These are phyloP conservation scores for Yamadazyma siamensis DNA, from an alignment of 1,139 yeast genomes.

Conservation along the genomic window DNA sequence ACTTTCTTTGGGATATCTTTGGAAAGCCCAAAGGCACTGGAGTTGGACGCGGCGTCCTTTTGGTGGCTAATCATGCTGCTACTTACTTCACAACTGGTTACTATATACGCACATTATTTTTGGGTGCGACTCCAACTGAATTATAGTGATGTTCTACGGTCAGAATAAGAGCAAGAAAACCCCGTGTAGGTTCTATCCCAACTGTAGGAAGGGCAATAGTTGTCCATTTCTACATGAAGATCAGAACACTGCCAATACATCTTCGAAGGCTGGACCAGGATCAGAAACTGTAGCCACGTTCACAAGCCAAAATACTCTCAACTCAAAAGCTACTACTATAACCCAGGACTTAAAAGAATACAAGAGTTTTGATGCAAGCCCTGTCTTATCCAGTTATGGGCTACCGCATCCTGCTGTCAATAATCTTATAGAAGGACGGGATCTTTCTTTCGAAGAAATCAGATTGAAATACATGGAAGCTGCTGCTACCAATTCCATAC, in stretches of 20 bases:
- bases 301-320: slow-evolving; percentile 10
- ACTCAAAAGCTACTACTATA: slow-evolving; percentile 10
- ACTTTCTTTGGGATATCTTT: slow-evolving; percentile 63
- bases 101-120: too few species aligned
- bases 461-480: slow-evolving; percentile 49
- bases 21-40: slow-evolving; percentile 70
- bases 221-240: slow-evolving; percentile 15
- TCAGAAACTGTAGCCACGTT: slow-evolving; percentile 11
- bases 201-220: slow-evolving; percentile 14
- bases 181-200: slow-evolving; percentile 15
- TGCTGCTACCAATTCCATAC: slow-evolving; percentile 27
- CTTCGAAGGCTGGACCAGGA: too few species aligned
- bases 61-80: too few species aligned
- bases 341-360: slow-evolving; percentile 14
- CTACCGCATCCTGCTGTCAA: slow-evolving; percentile 24
- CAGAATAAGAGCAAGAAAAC: slow-evolving; percentile 2
- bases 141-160: too few species aligned
- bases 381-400: slow-evolving; percentile 26
- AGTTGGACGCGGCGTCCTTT: slow-evolving; percentile 2
- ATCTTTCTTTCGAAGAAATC: slow-evolving; percentile 55
- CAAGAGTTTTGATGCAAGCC: slow-evolving; percentile 10
- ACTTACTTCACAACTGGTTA: too few species aligned
- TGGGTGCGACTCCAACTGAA: too few species aligned
- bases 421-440: slow-evolving; percentile 48
- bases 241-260: slow-evolving; percentile 1